phyloP scores from a whole-genome alignment of 345 rosid genomes.

The Triadica sebifera region DNA sequence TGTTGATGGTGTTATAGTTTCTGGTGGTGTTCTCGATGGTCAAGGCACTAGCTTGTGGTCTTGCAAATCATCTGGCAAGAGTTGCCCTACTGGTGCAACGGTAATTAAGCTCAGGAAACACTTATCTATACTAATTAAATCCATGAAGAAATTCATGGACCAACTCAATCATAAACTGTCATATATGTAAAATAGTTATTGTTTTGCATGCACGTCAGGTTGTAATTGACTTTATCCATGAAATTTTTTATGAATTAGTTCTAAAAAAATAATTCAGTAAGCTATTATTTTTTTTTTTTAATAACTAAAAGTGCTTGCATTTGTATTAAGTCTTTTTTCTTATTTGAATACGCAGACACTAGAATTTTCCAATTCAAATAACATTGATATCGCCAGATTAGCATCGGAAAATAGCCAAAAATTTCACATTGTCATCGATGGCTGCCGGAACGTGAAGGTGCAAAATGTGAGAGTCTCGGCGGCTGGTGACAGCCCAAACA shows the following conservation, averaged over 20 bases:
- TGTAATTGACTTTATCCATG: no score
- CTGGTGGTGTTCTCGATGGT: constrained; percentile 62
- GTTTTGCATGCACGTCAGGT: no score
- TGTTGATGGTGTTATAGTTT: constrained; percentile 50
- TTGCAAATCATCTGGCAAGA: constrained; percentile 48
- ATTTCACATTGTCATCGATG: constrained; percentile 59
- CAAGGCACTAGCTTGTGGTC: constrained; percentile 63
- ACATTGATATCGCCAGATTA: constrained; percentile 50
- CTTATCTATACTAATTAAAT: no score
- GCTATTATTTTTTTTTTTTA: no score
- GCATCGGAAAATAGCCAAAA: constrained; percentile 63
- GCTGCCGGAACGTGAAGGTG: constrained; percentile 51
- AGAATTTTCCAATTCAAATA: constrained; percentile 47
- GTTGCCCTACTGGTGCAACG: constrained; percentile 67
- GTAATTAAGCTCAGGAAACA: constrained; percentile 20
- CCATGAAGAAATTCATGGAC: not conserved
- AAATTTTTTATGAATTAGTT: no score
- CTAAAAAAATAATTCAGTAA: no score
- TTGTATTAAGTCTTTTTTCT: no score
- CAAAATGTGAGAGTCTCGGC: constrained; percentile 55
- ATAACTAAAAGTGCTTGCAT: no score
- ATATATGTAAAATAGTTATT: no score
- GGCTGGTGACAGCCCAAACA: constrained; percentile 65
- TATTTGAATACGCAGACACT: constrained; percentile 39
- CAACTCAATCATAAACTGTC: not conserved